Base-by-base conservation (phyloP, 805 yeast genomes). In the Candida multigemmis region DNA sequence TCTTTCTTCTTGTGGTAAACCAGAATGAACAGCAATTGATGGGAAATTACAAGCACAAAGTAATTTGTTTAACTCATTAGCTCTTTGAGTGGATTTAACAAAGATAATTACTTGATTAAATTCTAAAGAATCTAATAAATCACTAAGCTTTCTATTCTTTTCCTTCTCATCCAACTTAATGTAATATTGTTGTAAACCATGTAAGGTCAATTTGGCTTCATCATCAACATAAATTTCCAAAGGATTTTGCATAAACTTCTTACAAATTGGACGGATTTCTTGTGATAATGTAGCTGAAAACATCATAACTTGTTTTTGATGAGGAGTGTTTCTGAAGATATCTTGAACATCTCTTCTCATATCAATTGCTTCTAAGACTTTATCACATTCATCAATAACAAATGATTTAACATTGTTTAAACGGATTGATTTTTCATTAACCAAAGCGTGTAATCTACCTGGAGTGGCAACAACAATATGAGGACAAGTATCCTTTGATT, bases 271-370 rank as follows among this genome's bases (percentile, higher is more conserved):
- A 60, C 95, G 82, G 49, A 89, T 85, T 53, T 89, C 97, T 53
- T 74, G 83, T 25, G 94, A 77, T 46, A 89, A 71, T 31, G 98
- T 89, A 41, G 98, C 98, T 35, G 95, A 82, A 61, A 89, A 89
- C 96, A 89, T 89, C 97, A 91, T 87, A 31, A 91, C 97, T 68
- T 89, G 98, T 64, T 89, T 89, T 57, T 89, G 95, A 62, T 83
- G 94, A 41, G 98, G 98, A 27, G 98, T 89, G 35, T 83, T 83
- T 60, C 96, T 79, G 77, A 91, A 89, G 40, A 91, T 82, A 54
- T 89, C 97, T 69, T 89, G 98, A 33, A 89, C 96, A 53, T 89
- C 98, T 58, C 95, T 79, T 71, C 98, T 83, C 98, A 89, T 89
- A 48, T 81, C 93, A 48, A 78, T 49, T 30, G 76, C 66, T 66